Evolutionary conservation across 192 early-diverging fungal genomes (phyloP), one percentile per base, ranked within the genome.

Genomic region (Entomortierella lignicola): DNA sequence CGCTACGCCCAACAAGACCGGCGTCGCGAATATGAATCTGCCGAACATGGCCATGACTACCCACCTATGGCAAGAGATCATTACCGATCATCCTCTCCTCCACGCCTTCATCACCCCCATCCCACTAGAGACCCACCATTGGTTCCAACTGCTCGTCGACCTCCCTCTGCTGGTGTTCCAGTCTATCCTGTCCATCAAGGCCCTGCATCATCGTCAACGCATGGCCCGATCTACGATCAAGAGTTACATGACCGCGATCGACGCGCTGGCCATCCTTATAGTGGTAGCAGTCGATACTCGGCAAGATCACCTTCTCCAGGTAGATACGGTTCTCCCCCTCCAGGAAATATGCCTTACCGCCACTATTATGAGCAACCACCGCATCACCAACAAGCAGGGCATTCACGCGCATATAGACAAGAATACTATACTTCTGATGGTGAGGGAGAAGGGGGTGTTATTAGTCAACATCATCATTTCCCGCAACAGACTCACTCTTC

Each of bases 401-500:
- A 23, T 8, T 26, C 43, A 4, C 54, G 59, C 12, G 2, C 60
- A 10, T 77, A 77, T 34, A 27, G 66, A 18, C 65, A 63, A 47
- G 73, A 77, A 5, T 77, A 69, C 25, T 72, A 72, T 59, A 34
- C 62, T n/a, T 72, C 70, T 23, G 70, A 72, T 29, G 70, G 61
- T 20, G 70, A 72, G 39, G 70, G 69, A 29, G 69, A 72, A 29
- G 47, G 20, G 8, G 17, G 25, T 3, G 2, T 39, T 20, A 64
- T 72, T 34, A 31, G 55, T n/a, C 70, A 72, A 44, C 70, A 64
- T 31, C 60, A 56, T 42, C 54, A 63, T 10, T 72, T 64, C 21
- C 70, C 63, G 23, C 70, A 63, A 34, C 70, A 56, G 26, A 61
- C 53, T 13, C 70, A 72, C 32, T 41, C 61, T 15, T 72, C 70